Conservation (phyloP, 129 eudicot species). For the carrot (Daucus carota) region DNA sequence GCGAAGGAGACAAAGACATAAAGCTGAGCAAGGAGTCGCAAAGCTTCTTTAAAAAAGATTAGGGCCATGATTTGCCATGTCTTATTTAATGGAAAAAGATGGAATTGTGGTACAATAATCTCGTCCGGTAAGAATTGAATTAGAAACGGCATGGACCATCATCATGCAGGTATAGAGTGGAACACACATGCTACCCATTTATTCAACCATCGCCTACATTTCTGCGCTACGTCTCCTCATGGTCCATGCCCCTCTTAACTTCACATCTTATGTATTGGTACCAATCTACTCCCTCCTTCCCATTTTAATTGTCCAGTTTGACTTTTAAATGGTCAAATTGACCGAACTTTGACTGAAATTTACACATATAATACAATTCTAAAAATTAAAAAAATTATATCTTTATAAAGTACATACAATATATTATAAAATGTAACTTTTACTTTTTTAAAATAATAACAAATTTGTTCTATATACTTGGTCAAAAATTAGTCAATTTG, state of each 20-base stretch:
- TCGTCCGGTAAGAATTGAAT: not conserved
- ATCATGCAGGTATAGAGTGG: not conserved
- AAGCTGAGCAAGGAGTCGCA: not conserved
- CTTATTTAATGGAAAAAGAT: not conserved
- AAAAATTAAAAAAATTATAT: too few species aligned
- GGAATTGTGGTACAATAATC: not conserved
- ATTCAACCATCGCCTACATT: not conserved
- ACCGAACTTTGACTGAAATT: too few species aligned
- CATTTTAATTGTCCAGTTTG: too few species aligned
- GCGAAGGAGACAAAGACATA: not conserved
- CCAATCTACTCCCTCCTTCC: not conserved
- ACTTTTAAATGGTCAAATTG: too few species aligned
- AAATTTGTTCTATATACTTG: too few species aligned
- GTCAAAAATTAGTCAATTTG: too few species aligned
- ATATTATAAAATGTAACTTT: too few species aligned
- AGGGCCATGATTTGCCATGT: not conserved
- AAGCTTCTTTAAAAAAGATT: not conserved
- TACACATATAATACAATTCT: too few species aligned
- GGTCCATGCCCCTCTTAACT: not conserved
- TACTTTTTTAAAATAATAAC: too few species aligned
- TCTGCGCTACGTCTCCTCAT: constrained; percentile 3
- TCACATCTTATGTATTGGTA: not conserved
- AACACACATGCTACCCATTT: constrained; percentile 2
- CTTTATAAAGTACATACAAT: too few species aligned
- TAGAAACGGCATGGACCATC: not conserved